Evolutionary conservation across 192 early-diverging fungal genomes (phyloP).

Genomic region (Linnemannia schmuckeri): DNA sequence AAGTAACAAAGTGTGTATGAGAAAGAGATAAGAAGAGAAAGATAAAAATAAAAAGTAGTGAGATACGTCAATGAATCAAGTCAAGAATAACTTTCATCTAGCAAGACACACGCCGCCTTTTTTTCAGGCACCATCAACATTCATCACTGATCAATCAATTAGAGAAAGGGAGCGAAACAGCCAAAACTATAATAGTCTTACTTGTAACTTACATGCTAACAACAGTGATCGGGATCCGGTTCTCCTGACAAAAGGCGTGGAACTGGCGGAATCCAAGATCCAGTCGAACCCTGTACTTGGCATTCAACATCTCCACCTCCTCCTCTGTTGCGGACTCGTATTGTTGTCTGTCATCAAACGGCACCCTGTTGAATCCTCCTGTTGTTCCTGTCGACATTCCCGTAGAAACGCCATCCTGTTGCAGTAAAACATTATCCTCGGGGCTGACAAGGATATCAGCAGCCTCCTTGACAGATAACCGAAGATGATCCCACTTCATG

Average conservation of each 20-base stretch:
- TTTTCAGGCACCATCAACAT: background rate
- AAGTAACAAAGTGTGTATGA: background rate
- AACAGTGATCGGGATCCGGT: slow-evolving; percentile 25
- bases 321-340: background rate
- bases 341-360: background rate
- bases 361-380: background rate
- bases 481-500: slow-evolving; percentile 39
- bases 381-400: background rate
- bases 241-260: slow-evolving; percentile 24
- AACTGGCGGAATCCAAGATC: slow-evolving; percentile 37
- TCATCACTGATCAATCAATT: background rate
- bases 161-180: background rate
- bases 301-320: background rate
- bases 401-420: background rate
- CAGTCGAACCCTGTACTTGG: slow-evolving; percentile 23
- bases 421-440: background rate
- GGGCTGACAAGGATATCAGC: slow-evolving; percentile 41
- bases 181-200: background rate
- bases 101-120: background rate
- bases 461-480: slow-evolving; percentile 23
- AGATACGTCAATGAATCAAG: background rate
- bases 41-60: background rate
- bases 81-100: background rate
- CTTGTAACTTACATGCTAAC: slow-evolving; percentile 42
- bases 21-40: background rate